Conservation (phyloP, 352 stramenopile genomes). For the Globisporangium middletonii region DNA sequence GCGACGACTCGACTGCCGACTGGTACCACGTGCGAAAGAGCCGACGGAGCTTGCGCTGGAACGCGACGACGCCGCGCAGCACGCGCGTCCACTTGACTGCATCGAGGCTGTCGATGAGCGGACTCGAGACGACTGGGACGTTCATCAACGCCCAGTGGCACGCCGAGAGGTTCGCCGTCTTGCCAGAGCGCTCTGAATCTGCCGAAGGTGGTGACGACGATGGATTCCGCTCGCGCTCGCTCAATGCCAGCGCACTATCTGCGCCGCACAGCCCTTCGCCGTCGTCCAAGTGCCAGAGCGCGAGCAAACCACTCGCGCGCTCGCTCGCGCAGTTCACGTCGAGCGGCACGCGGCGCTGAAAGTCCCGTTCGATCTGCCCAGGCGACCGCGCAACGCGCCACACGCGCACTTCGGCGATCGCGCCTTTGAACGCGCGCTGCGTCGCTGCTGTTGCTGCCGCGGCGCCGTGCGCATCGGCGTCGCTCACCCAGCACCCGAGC, state of each 20-base stretch:
- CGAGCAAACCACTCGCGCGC: conserved; percentile 24
- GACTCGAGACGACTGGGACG: conserved; percentile 49
- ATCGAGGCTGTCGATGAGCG: conserved; percentile 26
- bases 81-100: conserved; percentile 8
- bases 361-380: conserved; percentile 51
- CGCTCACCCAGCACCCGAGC: conserved; percentile 70
- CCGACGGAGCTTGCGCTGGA: conserved; percentile 37
- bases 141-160: conserved; percentile 65
- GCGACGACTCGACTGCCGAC: conserved; percentile 25
- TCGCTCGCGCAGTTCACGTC: conserved; percentile 14
- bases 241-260: conserved; percentile 21
- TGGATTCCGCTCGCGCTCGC: not conserved
- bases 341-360: conserved; percentile 56
- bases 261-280: conserved; percentile 62
- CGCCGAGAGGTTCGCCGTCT: conserved; percentile 41
- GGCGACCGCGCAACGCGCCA: conserved; percentile 43
- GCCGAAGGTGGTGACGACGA: conserved; percentile 7
- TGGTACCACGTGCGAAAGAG: conserved; percentile 20
- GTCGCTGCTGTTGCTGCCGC: conserved; percentile 23
- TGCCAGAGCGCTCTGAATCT: conserved; percentile 16
- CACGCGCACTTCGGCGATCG: conserved; percentile 67
- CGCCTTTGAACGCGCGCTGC: conserved; percentile 67
- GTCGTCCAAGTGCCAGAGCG: conserved; percentile 74
- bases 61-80: conserved; percentile 17
- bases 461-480: conserved; percentile 30